Base-by-base conservation (phyloP, 257 asterid genomes). In the Leonotis leonurus region DNA sequence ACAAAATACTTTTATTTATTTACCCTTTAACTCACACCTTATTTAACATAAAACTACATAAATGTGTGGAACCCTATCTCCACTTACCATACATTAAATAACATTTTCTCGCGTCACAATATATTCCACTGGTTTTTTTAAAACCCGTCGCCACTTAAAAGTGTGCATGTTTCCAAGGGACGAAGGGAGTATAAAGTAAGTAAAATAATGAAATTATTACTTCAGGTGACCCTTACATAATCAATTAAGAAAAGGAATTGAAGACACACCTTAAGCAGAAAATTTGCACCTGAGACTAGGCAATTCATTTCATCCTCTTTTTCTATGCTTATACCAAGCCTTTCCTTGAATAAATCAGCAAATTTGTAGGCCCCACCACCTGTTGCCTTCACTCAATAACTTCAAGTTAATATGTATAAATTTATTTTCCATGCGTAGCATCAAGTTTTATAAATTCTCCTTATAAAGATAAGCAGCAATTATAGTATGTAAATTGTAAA, bases 301-400 rank as follows among this genome's bases (percentile, higher is more conserved):
- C 95, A 92, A 67, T 82, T 66, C 99, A 92, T 92, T 77, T 92
- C 99, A 26, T 92, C 99, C 84, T 92, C 99, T 79, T 92, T 92
- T 76, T 92, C 99, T 70, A 92, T 89, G 62, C 97, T 92, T 64
- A 92, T 91, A 63, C 96, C 99, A 55, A 92, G 97, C 80, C 87
- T 85, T 71, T 89, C 97, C 83, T 84, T 91, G 71, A 91, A 91
- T 56, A 88, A 93, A 79, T 91, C 98, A 27, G 95, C 78, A 77
- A 77, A 91, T 69, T 91, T 91, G 85, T 79, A 75, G 55, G 98
- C 98, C 73, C 98, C 98, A 14, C 97, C 98, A 78, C 98, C 97
- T 83, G 98, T 91, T 70, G 97, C 98, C 98, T 91, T 81, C 81
- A 77, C 70, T 67, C 69, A 70, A 67, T 53, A 65, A 41, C 62